Base-by-base conservation (phyloP, 441 rosid species). In the Pelargonium cotyledonis region DNA sequence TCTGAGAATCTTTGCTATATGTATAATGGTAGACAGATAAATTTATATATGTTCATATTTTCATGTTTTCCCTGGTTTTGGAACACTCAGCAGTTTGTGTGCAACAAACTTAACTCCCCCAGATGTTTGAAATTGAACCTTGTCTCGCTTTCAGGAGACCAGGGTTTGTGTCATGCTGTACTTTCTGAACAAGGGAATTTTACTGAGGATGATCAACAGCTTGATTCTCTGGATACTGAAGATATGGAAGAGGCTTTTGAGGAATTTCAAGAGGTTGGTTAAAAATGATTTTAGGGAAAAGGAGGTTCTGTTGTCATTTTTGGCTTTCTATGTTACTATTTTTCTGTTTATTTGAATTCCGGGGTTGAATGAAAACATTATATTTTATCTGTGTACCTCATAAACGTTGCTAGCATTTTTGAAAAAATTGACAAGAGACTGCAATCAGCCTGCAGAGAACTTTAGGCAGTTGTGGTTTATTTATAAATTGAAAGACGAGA, bases 191-290 rank as follows among this genome's bases (percentile, higher is more conserved):
- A 65, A 58, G 85, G 77, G 66, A 77, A 75, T 64, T 69, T 74
- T 73, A 76, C 69, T 43, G 85, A 80, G 72, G 82, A 83, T 75
- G 86, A 68, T 67, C 70, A 49, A 19, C 77, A 69, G 70, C 71
- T 53, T 80, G 83, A 72, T 35, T 80, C 82, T 65, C 58, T 80
- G 69, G 86, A 72, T 68, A 73, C 75, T 68, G 87, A 88, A 82
- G 86, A 78, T 63, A 77, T 69, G 58, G 80, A 53, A 41, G 75
- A 70, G 77, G 88, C 75, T 70, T 73, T 75, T 63, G 85, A 84
- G 75, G 85, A 79, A 77, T 49, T 73, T 76, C 84, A 78, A 70
- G 86, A 83, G 94, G 98, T 90, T 47, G 72, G 88, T 83, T 51
- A 10, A 38, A 10, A 38, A 21, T 75, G 46, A 40, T 40, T 44